These are phyloP conservation scores for Neltuma alba DNA, from an alignment of 306 rosid genomes.

Conservation along the genomic window DNA sequence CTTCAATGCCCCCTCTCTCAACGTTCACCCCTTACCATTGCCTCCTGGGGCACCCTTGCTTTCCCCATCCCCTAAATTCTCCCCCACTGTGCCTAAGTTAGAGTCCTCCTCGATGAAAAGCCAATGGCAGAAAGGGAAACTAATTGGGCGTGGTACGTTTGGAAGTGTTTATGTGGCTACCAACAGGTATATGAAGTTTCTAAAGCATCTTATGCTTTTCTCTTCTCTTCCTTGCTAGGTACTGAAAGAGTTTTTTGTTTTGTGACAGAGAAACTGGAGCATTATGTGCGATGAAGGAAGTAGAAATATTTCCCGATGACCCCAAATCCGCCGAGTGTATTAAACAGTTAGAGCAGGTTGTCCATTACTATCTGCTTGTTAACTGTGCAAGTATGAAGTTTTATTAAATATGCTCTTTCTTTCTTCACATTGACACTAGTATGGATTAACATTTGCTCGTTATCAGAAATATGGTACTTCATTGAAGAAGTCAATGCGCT, in stretches of 20 bases:
- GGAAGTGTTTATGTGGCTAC: constrained; percentile 95
- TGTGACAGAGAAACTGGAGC: constrained; percentile 82
- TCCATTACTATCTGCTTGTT: constrained; percentile 18
- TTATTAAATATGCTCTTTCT: neutral
- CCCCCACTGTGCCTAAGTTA: constrained; percentile 47
- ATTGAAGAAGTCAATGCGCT: neutral
- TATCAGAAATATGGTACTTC: neutral
- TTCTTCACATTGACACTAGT: neutral
- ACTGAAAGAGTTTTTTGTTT: constrained; percentile 18
- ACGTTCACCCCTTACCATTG: constrained; percentile 87
- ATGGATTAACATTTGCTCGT: neutral
- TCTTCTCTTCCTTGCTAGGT: constrained; percentile 29
- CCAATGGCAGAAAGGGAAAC: constrained; percentile 97
- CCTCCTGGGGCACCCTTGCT: constrained; percentile 75
- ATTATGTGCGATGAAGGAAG: constrained; percentile 99
- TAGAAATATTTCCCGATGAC: constrained; percentile 80
- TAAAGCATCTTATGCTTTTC: neutral
- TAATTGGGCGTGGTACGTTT: constrained; percentile 97
- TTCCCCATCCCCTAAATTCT: constrained; percentile 45
- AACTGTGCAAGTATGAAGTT: neutral
- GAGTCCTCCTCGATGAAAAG: constrained; percentile 65
- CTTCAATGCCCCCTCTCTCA: constrained; percentile 40
- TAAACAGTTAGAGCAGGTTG: constrained; percentile 95
- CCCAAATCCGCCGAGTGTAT: constrained; percentile 90
- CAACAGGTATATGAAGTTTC: constrained; percentile 61